Base-by-base conservation (phyloP, 108 stramenopile genomes). In the Thalassiosira profunda region DNA sequence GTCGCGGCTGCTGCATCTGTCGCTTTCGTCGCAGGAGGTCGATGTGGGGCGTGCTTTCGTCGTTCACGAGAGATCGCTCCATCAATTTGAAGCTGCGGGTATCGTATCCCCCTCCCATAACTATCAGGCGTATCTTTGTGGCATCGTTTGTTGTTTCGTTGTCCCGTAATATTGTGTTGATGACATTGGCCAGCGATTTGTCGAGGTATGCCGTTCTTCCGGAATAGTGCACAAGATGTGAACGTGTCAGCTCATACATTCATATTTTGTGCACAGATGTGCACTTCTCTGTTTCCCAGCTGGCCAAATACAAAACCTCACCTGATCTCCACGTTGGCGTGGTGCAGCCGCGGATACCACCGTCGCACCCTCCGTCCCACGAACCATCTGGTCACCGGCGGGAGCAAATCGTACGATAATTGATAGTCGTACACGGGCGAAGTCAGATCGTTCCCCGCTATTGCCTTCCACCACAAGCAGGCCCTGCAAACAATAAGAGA, bases 61-160 rank as follows among this genome's bases (percentile, higher is more conserved):
- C 18, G 36, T 26, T 49, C 25, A 85, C 58, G 5, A 74, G 12
- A 41, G 55, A 38, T 25, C 56, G 47, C 46, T 81, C 72, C 40
- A 85, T 41, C 30, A 88, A 46, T 29, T 85, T 86, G 14, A 86
- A 58, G 20, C 61, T 67, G 38, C 91, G 84, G 1, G 75, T 78
- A 66, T 92, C 91, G 58, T 92, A 92, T 14, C 91, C 91, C 38
- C 80, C 87, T 33, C 91, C 91, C 70, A 92, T 73, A 33, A 80
- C 60, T 18, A 92, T 74, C 26, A 92, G 49, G 23, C 82, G 79
- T 8, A 89, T 79, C 37, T 76, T 84, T 21, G 42, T 44, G 14
- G 41, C 36, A 15, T 20, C 29, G n/a, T 20, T 58, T 24, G 53
- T 2, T 37, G 29, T 35, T 23, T 18, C 53, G 48, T 57, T n/a